Conservation (phyloP, 2,329 filamentous ascomycete species). For the Pseudogymnoascus sp. region DNA sequence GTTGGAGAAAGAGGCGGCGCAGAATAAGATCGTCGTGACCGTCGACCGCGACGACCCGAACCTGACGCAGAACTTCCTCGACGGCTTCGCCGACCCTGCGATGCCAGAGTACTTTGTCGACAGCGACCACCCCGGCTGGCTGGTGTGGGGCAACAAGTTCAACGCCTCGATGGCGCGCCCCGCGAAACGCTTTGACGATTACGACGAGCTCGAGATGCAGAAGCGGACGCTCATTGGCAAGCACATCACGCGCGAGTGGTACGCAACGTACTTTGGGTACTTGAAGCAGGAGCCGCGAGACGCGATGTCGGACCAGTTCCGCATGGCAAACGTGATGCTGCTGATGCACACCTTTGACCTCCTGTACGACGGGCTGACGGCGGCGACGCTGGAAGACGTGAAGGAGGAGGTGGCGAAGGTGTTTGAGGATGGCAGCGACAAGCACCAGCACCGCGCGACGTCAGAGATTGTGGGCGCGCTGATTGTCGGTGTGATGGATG, state of each 20-base stretch:
- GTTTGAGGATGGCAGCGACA: constrained; percentile 89
- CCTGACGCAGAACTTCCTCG: constrained; percentile 73
- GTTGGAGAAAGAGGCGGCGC: constrained; percentile 66
- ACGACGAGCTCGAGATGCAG: constrained; percentile 70
- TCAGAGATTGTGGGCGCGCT: constrained; percentile 86
- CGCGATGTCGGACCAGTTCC: constrained; percentile 70
- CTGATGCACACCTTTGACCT: constrained; percentile 86
- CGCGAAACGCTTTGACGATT: constrained; percentile 52
- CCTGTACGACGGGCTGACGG: constrained; percentile 70
- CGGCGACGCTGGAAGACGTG: constrained; percentile 77
- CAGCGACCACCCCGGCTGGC: constrained; percentile 86
- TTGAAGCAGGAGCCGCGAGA: constrained; percentile 95
- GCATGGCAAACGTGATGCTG: constrained; percentile 79
- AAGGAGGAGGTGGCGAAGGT: constrained; percentile 69
- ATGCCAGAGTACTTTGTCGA: constrained; percentile 83
- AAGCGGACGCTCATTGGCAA: constrained; percentile 73
- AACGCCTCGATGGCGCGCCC: constrained; percentile 69
- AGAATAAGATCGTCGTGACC: constrained; percentile 65
- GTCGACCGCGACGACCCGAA: constrained; percentile 66
- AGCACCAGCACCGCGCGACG: constrained; percentile 94
- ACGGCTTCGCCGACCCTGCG: constrained; percentile 64
- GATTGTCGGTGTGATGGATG: constrained; percentile 71
- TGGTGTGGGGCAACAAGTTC: constrained; percentile 88
- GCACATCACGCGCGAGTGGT: constrained; percentile 75
- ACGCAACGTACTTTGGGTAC: constrained; percentile 79